Base-by-base conservation (phyloP, 345 rosid species). In the rapeseed (Brassica napus) region DNA sequence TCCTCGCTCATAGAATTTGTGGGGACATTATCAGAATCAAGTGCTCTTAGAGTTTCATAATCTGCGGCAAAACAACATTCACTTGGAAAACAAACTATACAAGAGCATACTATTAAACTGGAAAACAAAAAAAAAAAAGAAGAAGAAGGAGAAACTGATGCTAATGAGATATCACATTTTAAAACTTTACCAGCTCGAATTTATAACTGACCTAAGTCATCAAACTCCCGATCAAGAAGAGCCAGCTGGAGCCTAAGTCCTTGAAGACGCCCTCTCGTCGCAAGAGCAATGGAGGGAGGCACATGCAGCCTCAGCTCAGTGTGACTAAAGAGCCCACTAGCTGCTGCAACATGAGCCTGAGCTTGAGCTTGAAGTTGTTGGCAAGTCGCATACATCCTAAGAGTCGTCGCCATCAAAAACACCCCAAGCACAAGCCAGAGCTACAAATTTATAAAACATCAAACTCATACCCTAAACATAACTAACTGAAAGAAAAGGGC, bases 281-380 rank as follows among this genome's bases (percentile, higher is more conserved):
- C 91, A 81, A 95, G 82, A 61, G 97, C 91, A 76, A 95, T 85
- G 8, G 99, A 88, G 10, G 98, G 98, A 18, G 97, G 97, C 91
- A 93, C 86, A 75, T 89, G 94, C 84, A 93, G 80, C 70, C 94
- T 93, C 70, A 95, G 76, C 78, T 95, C 99, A 77, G 99, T 88
- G 42, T 91, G 98, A 44, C 89, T 90, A 49, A 95, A 84, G 69
- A 95, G 87, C 71, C 94, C 97, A 87, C 88, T 90, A 6, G 91
- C 94, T 55, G 93, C 94, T 0, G 91, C 97, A 35, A 94, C 93
- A 84, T 93, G 97, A 72, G 97, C 93, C 70, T 89, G 92, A 24
- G 98, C 98, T 82, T 95, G 98, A 80, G 93, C 97, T 81, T 91
- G 99, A 71, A 95, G 92, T 71, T 89, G 93, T 68, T 95, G 98